Evolutionary conservation across 208 protist genomes (phyloP).

Genomic region (Sergeia podlipaevii): DNA sequence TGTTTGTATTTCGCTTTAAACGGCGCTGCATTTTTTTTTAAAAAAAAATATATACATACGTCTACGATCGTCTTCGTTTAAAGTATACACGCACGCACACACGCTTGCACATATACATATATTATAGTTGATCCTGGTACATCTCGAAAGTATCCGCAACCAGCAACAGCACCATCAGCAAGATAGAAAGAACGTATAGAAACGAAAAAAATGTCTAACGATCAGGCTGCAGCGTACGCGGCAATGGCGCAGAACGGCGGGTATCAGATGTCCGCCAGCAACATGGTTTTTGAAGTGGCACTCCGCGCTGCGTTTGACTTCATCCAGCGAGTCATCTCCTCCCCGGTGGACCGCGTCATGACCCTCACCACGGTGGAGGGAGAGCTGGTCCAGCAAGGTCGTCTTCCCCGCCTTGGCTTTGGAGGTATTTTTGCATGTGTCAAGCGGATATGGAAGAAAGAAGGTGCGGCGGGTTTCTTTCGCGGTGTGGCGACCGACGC

Average conservation of each 20-base stretch:
- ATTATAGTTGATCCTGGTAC: too few relatives aligned
- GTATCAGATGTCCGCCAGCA: conserved; percentile 12
- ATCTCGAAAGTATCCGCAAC: too few relatives aligned
- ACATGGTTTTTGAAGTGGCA: conserved; percentile 40
- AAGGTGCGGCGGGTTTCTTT: conserved; percentile 52
- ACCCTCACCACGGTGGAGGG: conserved; percentile 70
- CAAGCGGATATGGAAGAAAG: conserved; percentile 52
- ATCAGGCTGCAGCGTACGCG: neutral
- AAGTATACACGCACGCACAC: too few relatives aligned
- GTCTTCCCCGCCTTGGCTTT: conserved; percentile 58
- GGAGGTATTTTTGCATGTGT: conserved; percentile 42
- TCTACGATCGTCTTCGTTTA: too few relatives aligned
- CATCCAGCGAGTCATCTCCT: conserved; percentile 47
- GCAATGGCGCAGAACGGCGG: conserved; percentile 18
- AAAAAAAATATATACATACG: too few relatives aligned
- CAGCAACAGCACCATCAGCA: neutral
- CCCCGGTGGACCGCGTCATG: conserved; percentile 61
- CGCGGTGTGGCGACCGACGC: conserved; percentile 61
- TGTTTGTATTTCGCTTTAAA: too few relatives aligned
- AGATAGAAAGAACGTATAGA: too few relatives aligned
- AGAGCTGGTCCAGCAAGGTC: conserved; percentile 65
- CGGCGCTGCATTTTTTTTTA: too few relatives aligned
- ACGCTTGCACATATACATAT: too few relatives aligned
- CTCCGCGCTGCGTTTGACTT: conserved; percentile 46
- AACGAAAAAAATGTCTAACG: neutral